Conservation (phyloP, 768 basidiomycete species). For the Mycena crocata region DNA sequence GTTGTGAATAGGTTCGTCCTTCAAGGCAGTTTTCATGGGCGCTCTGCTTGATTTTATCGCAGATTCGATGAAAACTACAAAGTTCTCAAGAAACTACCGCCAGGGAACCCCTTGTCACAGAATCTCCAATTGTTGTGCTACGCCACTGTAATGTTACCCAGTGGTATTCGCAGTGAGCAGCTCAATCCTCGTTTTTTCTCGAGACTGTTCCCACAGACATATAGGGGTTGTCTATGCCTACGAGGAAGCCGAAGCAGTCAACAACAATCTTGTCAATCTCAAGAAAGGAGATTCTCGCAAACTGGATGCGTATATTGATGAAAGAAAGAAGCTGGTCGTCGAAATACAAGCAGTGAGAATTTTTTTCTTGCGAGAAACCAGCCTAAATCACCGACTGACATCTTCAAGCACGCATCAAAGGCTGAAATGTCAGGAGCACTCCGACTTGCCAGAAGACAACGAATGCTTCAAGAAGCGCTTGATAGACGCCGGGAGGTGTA, state of each 20-base stretch:
- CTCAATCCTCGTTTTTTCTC: background rate
- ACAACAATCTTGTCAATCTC: slow-evolving; percentile 12
- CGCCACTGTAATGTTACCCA: background rate
- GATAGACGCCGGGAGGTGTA: slow-evolving; percentile 31
- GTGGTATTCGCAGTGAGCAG: background rate
- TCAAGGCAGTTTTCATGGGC: too few relatives aligned
- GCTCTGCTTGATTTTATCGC: too few relatives aligned
- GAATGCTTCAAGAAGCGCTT: slow-evolving; percentile 27
- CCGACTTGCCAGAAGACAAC: slow-evolving; percentile 13
- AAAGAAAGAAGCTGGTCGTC: slow-evolving; percentile 20
- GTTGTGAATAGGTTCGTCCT: slow-evolving; percentile 25
- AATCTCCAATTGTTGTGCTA: background rate
- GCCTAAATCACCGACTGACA: background rate
- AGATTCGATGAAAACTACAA: slow-evolving; percentile 24
- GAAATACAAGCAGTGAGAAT: slow-evolving; percentile 21
- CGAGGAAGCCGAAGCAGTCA: slow-evolving; percentile 27
- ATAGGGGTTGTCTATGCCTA: slow-evolving; percentile 15
- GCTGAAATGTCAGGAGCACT: slow-evolving; percentile 24
- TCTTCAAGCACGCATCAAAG: slow-evolving; percentile 11
- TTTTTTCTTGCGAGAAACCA: too few relatives aligned
- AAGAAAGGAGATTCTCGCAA: slow-evolving; percentile 21
- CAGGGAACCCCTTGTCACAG: background rate
- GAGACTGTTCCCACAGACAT: background rate
- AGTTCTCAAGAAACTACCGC: slow-evolving; percentile 14
- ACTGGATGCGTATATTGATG: slow-evolving; percentile 10